Evolutionary conservation across 176 grass and related monocot genomes (phyloP).

Genomic region (Raddia guianensis): DNA sequence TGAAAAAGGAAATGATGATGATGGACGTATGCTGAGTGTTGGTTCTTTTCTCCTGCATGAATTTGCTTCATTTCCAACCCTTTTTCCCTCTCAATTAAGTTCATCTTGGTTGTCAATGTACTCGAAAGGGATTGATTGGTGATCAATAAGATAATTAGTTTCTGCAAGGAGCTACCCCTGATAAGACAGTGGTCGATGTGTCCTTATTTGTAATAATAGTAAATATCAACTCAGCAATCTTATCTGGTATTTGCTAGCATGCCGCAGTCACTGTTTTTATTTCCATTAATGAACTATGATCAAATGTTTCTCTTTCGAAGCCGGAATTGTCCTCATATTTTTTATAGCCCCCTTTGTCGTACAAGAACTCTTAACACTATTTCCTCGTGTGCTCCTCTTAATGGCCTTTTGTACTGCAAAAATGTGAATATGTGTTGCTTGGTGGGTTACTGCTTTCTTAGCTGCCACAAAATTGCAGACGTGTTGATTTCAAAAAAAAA

Average conservation of each 20-base stretch:
- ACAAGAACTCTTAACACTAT: not conserved
- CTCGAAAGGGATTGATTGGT: constrained; percentile 23
- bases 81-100: not conserved
- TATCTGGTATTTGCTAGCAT: constrained; percentile 22
- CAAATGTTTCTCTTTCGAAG: not conserved
- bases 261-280: not conserved
- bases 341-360: not conserved
- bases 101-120: not conserved
- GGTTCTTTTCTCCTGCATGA: constrained; percentile 15
- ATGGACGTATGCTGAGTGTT: not conserved
- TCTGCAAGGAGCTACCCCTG: not conserved
- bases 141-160: constrained; percentile 5
- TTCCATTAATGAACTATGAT: not conserved
- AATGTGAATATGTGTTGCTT: not conserved
- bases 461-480: not conserved
- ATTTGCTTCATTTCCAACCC: not conserved
- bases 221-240: constrained; percentile 14
- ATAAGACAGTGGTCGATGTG: not conserved
- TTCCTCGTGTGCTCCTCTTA: not conserved
- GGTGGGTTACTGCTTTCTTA: not conserved
- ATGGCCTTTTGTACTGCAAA: not conserved
- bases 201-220: constrained; percentile 32
- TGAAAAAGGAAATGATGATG: constrained; percentile 37
- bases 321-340: not conserved
- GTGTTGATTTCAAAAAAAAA: not conserved